These are phyloP conservation scores for Penicillium carneum DNA, from an alignment of 2,329 filamentous ascomycete genomes.

Conservation along the genomic window DNA sequence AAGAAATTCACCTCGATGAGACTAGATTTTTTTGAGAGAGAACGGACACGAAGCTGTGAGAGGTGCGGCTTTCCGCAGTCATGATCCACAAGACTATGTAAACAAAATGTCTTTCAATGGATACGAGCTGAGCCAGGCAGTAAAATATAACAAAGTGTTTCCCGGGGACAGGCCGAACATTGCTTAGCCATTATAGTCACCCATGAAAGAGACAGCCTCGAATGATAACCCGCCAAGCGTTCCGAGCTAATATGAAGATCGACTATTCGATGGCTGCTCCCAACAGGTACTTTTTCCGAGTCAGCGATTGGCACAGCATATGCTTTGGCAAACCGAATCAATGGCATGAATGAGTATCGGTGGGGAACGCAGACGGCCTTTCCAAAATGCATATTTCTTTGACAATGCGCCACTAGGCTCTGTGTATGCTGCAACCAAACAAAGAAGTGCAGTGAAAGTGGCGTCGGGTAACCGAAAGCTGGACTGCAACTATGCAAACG, in stretches of 20 bases:
- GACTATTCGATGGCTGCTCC: constrained; percentile 1
- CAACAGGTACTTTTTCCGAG: background rate
- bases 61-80: background rate
- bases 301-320: background rate
- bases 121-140: background rate
- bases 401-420: constrained; percentile 5
- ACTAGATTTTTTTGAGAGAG: too few relatives aligned
- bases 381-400: constrained; percentile 12
- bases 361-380: background rate
- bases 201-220: constrained; percentile 7
- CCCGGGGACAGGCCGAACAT: background rate
- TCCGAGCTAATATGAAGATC: background rate
- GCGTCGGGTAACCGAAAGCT: background rate
- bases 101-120: background rate
- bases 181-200: background rate
- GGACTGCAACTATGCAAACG: background rate
- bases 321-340: background rate
- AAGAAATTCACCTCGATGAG: background rate
- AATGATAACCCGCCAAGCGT: constrained; percentile 5
- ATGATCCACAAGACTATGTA: background rate
- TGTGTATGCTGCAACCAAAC: constrained; percentile 12
- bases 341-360: background rate
- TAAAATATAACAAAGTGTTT: constrained; percentile 10
- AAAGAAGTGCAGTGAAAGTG: constrained; percentile 9
- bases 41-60: background rate